Percentiles rank a stretch among this genome's conserved stretches.
phyloP scores from a whole-genome alignment of 2,329 filamentous ascomycete species.

The Fusarium equiseti region DNA sequence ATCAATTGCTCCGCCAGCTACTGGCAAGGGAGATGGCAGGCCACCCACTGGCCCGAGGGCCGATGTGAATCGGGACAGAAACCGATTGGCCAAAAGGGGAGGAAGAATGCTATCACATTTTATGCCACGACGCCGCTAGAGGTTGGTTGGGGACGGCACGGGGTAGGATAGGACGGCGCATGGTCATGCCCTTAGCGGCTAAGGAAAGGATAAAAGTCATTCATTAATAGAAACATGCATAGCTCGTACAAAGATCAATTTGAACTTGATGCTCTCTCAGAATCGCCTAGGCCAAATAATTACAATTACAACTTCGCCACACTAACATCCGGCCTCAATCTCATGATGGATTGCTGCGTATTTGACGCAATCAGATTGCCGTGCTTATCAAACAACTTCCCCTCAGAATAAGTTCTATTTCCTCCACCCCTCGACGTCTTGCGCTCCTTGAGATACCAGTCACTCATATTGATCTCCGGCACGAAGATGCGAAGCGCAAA shows the following conservation, averaged over 20 bases:
- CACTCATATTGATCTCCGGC: conserved; percentile 52
- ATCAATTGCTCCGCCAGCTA: background rate
- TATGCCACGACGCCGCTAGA: background rate
- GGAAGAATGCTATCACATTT: background rate
- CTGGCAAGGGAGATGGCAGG: background rate
- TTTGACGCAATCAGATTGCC: conserved; percentile 61
- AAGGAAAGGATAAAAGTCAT: background rate
- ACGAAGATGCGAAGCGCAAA: conserved; percentile 61
- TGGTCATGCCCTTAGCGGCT: background rate
- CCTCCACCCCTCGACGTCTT: conserved; percentile 53
- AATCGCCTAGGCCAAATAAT: too few species aligned
- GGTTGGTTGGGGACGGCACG: background rate
- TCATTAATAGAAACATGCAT: background rate
- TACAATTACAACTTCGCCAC: conserved; percentile 22
- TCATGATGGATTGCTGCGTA: conserved; percentile 60
- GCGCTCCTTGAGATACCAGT: conserved; percentile 60
- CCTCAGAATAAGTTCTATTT: conserved; percentile 60
- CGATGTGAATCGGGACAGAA: background rate
- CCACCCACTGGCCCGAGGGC: background rate
- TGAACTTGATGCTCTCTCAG: background rate
- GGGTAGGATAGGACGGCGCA: background rate
- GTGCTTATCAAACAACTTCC: conserved; percentile 57
- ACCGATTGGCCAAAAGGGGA: background rate
- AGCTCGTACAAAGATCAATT: background rate
- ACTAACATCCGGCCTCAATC: conserved; percentile 28